These are phyloP conservation scores for Strobilomyces confusus DNA, from an alignment of 768 basidiomycete species.

Conservation along the genomic window DNA sequence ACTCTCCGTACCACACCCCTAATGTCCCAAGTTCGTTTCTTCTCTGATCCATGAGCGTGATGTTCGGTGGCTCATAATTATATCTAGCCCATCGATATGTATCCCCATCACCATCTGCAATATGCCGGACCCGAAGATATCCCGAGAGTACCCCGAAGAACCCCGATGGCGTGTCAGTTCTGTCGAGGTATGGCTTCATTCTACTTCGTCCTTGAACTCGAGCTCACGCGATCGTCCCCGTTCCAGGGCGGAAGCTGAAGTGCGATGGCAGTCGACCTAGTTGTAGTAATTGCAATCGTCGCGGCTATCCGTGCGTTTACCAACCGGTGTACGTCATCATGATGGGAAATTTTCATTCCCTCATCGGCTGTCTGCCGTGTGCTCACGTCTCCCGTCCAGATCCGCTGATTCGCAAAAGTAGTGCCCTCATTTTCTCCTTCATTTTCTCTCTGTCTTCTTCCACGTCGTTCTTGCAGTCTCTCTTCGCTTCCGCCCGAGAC, in stretches of 20 bases:
- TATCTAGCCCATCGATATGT: conserved; percentile 14
- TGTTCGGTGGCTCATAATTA: not conserved
- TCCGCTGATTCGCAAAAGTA: conserved; percentile 33
- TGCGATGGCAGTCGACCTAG: conserved; percentile 63
- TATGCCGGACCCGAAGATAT: conserved; percentile 15
- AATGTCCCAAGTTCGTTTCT: conserved; percentile 26
- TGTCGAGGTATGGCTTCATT: conserved; percentile 49
- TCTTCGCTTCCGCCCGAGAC: conserved; percentile 19
- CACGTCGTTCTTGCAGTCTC: conserved; percentile 11
- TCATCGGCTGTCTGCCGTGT: not conserved
- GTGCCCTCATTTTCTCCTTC: not conserved
- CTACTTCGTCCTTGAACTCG: not conserved
- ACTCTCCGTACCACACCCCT: not conserved
- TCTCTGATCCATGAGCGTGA: not conserved
- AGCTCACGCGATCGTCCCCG: not conserved
- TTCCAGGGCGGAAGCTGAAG: conserved; percentile 63
- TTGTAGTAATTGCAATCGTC: conserved; percentile 62
- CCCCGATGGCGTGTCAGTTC: conserved; percentile 71
- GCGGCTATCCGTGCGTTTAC: conserved; percentile 57
- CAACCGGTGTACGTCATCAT: conserved; percentile 56
- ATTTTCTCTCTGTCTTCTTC: not conserved
- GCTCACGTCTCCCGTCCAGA: conserved; percentile 11
- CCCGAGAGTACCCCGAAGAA: conserved; percentile 40
- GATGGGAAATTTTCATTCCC: conserved; percentile 1
- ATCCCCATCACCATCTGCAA: conserved; percentile 13